A percentile compares a stretch with the other conserved stretches of the same genome.
phyloP scores from a whole-genome alignment of 2,329 filamentous ascomycete species.

The Diaporthe vaccinii region DNA sequence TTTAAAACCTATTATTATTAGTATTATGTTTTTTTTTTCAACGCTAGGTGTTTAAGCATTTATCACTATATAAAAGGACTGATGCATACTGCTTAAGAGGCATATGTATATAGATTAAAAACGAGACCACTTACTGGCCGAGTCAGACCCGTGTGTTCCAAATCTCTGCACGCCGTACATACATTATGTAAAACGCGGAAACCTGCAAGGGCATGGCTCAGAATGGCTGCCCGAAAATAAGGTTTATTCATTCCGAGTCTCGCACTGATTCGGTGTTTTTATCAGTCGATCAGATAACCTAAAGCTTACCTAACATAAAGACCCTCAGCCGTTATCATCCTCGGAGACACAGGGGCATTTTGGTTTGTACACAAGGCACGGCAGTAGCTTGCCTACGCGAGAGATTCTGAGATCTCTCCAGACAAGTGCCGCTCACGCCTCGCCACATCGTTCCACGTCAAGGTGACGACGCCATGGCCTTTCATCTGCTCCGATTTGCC shows the following conservation, averaged over 20 bases:
- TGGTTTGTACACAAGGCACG: not conserved
- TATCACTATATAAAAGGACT: too few relatives aligned
- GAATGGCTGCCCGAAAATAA: not conserved
- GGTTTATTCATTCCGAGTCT: not conserved
- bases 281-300: constrained; percentile 21
- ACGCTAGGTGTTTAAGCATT: too few relatives aligned
- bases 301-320: not conserved
- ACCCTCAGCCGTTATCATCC: not conserved
- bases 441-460: too few relatives aligned
- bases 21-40: too few relatives aligned
- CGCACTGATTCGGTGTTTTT: not conserved
- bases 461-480: not conserved
- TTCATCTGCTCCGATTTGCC: not conserved
- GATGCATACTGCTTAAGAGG: too few relatives aligned
- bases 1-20: too few relatives aligned
- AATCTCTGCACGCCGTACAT: not conserved
- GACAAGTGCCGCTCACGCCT: not conserved
- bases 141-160: not conserved
- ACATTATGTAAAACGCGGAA: not conserved
- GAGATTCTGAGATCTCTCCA: not conserved
- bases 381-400: not conserved
- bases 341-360: not conserved
- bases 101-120: too few relatives aligned
- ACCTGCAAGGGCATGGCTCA: not conserved
- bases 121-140: too few relatives aligned